phyloP scores from a whole-genome alignment of 257 asterid species.

The Fraxinus anomala region DNA sequence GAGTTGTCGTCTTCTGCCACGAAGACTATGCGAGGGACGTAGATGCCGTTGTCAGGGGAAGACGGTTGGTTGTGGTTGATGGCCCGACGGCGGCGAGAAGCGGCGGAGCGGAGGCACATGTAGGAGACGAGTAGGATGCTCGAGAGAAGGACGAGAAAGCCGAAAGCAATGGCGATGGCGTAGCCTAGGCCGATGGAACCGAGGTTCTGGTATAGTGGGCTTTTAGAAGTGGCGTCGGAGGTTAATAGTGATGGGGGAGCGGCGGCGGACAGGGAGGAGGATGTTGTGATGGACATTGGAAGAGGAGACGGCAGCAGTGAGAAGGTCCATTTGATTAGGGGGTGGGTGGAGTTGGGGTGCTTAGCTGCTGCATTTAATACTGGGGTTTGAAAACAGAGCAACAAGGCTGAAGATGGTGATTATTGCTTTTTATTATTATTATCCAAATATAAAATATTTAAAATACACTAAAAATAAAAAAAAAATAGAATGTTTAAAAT shows the following conservation, averaged over 20 bases:
- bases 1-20: constrained; percentile 73
- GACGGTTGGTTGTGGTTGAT: constrained; percentile 12
- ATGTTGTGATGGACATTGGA: constrained; percentile 52
- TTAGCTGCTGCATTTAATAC: constrained; percentile 65
- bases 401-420: too few species aligned
- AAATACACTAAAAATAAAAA: too few species aligned
- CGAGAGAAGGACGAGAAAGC: constrained; percentile 84
- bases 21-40: constrained; percentile 82
- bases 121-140: constrained; percentile 66
- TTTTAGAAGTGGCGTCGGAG: constrained; percentile 15
- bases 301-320: constrained; percentile 14
- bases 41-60: constrained; percentile 48
- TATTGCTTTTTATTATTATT: too few species aligned
- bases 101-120: constrained; percentile 75
- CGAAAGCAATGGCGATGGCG: constrained; percentile 73
- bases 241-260: constrained; percentile 37
- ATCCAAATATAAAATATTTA: too few species aligned
- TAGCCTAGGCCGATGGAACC: constrained; percentile 65
- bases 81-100: constrained; percentile 55
- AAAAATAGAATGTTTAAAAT: too few species aligned
- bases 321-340: constrained; percentile 52
- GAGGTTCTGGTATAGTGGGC: constrained; percentile 32
- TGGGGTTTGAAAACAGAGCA: constrained; percentile 41
- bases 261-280: constrained; percentile 30
- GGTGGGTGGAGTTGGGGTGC: constrained; percentile 37